Conservation (phyloP, 2,329 filamentous ascomycete genomes). For the Aureobasidium musti region DNA sequence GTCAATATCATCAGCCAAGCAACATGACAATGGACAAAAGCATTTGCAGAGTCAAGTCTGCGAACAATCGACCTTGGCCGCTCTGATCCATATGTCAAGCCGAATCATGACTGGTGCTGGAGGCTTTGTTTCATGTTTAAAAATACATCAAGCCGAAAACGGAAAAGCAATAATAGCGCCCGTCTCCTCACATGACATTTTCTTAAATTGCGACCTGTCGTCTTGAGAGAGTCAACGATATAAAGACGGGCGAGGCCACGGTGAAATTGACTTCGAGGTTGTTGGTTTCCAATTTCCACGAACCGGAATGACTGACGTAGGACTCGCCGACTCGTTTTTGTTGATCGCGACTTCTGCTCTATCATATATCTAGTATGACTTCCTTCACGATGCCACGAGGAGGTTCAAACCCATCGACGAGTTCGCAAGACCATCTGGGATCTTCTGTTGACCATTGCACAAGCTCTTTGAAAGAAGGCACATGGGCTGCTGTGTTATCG, state of each 20-base stretch:
- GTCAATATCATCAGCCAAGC: slow-evolving; percentile 12
- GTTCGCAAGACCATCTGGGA: neutral
- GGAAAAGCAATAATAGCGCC: neutral
- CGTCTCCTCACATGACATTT: neutral
- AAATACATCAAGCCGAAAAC: slow-evolving; percentile 2
- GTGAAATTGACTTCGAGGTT: neutral
- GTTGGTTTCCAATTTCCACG: neutral
- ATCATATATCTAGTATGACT: neutral
- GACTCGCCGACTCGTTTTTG: neutral
- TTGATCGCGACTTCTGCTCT: neutral
- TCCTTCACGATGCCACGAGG: neutral
- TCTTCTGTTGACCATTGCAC: too few species aligned
- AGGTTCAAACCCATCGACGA: neutral
- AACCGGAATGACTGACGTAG: neutral
- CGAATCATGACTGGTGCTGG: neutral
- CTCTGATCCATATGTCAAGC: slow-evolving; percentile 3
- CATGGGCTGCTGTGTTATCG: too few species aligned
- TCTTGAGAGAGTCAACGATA: neutral
- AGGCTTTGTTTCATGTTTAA: slow-evolving; percentile 20
- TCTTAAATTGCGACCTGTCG: neutral
- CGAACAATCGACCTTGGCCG: neutral
- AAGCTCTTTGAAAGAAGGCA: too few species aligned
- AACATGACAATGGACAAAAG: neutral
- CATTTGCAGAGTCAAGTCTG: neutral
- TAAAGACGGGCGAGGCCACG: neutral